Percentiles rank a stretch among this genome's conserved stretches.
Evolutionary conservation across 1,284 basidiomycete genomes (phyloP).

Genomic region (Anthracocystis panici-leucophaei): DNA sequence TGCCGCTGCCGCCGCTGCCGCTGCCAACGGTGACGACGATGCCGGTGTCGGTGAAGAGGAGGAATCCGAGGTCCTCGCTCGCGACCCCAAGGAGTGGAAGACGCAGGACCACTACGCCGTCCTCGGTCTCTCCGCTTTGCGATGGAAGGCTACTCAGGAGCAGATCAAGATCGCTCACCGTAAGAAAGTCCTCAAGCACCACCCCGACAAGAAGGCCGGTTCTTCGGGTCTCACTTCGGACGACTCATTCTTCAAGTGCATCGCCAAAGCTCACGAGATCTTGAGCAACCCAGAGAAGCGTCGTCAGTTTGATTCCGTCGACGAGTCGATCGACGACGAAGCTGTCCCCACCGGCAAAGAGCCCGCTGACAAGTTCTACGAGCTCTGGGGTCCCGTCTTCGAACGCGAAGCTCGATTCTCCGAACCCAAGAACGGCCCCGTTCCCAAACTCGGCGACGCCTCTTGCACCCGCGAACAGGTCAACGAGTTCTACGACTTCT

Average conservation of each 20-base stretch:
- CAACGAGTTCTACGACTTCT: conserved; percentile 96
- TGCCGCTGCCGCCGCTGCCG: conserved; percentile 72
- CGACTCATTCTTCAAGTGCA: conserved; percentile 99
- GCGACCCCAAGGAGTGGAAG: conserved; percentile 99
- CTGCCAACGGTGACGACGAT: conserved; percentile 79
- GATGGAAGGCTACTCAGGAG: conserved; percentile 86
- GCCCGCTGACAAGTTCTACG: conserved; percentile 76
- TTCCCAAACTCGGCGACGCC: conserved; percentile 81
- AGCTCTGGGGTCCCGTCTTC: conserved; percentile 81
- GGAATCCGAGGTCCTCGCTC: conserved; percentile 80
- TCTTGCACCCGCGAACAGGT: conserved; percentile 84
- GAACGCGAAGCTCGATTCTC: conserved; percentile 93
- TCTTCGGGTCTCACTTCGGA: conserved; percentile 82
- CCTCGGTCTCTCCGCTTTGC: conserved; percentile 88
- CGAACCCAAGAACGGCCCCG: conserved; percentile 78
- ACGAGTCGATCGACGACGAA: conserved; percentile 83
- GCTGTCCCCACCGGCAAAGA: conserved; percentile 68
- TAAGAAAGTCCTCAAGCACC: conserved; percentile 98
- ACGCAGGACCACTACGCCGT: conserved; percentile 99
- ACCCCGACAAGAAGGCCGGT: conserved; percentile 97
- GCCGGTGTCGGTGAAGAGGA: conserved; percentile 91
- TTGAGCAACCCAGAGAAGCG: conserved; percentile 87
- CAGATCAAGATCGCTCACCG: conserved; percentile 99
- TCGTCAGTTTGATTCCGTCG: conserved; percentile 96
- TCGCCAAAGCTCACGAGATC: conserved; percentile 94